Conservation (phyloP, 345 rosid genomes). For the Eucalyptus camaldulensis region DNA sequence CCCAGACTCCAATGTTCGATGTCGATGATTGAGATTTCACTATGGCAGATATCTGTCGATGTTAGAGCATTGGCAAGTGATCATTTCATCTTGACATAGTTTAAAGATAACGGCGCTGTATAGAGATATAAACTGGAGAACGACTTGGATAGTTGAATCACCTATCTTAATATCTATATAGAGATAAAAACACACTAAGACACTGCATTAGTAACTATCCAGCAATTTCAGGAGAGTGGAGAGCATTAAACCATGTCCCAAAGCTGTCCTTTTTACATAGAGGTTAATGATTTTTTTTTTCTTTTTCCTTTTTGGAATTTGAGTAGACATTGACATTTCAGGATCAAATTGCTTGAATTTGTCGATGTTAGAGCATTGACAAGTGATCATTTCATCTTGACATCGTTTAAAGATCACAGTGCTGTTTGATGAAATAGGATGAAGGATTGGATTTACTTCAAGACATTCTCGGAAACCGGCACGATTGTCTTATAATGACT, state of each 20-base stretch:
- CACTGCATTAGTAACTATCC: too few species aligned
- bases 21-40: background rate
- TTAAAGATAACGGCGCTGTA: fast-evolving
- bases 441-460: background rate
- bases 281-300: too few species aligned
- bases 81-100: background rate
- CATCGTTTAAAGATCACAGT: fast-evolving
- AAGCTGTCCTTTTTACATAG: too few species aligned
- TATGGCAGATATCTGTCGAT: background rate
- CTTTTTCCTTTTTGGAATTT: too few species aligned
- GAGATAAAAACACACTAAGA: too few species aligned
- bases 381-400: background rate
- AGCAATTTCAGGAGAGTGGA: too few species aligned
- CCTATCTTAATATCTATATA: fast-evolving
- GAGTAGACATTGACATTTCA: too few species aligned
- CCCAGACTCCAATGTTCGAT: background rate
- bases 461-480: background rate
- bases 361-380: background rate
- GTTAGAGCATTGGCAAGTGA: background rate
- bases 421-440: background rate
- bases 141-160: too few species aligned
- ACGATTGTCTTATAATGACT: background rate
- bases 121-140: background rate
- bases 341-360: background rate
- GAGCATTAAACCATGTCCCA: too few species aligned